Evolutionary conservation across 495 filamentous ascomycete genomes (phyloP), one percentile per base, ranked within the genome.

Genomic region (Lasiosphaeriaceae sp.): DNA sequence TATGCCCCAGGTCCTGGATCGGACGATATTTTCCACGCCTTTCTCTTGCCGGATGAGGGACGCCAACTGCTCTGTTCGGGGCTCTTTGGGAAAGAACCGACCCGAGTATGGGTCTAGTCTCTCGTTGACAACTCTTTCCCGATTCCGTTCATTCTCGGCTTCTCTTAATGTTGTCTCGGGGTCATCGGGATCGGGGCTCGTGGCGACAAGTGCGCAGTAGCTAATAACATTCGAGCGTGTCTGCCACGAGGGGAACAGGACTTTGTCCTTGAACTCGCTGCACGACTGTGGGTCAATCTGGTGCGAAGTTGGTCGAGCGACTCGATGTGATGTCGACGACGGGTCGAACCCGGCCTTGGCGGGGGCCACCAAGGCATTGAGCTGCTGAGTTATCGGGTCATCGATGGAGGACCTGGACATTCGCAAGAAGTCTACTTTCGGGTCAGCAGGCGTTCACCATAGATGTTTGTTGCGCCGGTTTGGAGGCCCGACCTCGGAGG

Each of bases 211-310:
- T 11, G 90, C 86, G 71, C 94, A 98, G 68, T 96, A 98, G 54
- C 83, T 89, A 34, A 98, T 73, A 2, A 97, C 87, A 67, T 95
- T 89, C 9, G 88, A 89, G 47, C 94, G 81, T 4, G 79, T 77
- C 60, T 95, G 87, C 94, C 94, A 98, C 23, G 90, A 88, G 0
- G 89, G 90, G 52, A 96, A 94, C 0, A 98, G 71, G 1, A 96
- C 83, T 26, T 86, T 78, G 14, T 90, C 74, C 62, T 90, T 89
- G 75, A 98, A 97, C 2, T 59, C 56, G 49, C 75, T 72, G 64
- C 94, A 98, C 2, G 84, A 72, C 0, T 67, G 58, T 0, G 80
- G 62, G 17, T 89, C 77, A 54, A 92, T 85, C 52, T 77, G 73
- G 17, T 65, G 71, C 31, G 77, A 76, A 14, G 76, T 69, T 34